Evolutionary conservation across 345 rosid species (phyloP), one percentile per base, ranked within the genome.

Genomic region (Abelmoschus esculentus): DNA sequence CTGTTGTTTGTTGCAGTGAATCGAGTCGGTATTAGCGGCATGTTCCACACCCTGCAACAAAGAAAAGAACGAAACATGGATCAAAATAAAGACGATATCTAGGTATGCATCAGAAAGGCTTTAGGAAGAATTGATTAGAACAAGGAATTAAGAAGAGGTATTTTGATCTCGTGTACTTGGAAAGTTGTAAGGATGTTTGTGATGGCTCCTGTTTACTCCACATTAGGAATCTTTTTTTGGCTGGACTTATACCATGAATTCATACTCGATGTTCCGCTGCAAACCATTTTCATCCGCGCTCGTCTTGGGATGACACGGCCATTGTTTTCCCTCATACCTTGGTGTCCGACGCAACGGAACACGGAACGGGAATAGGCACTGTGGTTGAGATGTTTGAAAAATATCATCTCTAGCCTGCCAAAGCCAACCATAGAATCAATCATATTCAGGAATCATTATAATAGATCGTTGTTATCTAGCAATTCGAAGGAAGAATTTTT

Each of bases 241-340:
- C 76, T 15, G 89, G 76, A 40, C 69, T 89, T 90, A 69, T 83
- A 87, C 71, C 77, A 90, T 54, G 77, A 71, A 61, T 87, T 87
- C 97, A 87, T 89, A 89, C 32, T 85, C 82, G 42, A 80, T 82
- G 61, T 90, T 90, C 65, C 85, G 82, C 73, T 86, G 96, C 50
- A 88, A 70, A 42, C 76, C 84, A 28, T 73, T 84, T 3, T 76
- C 61, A 15, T 82, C 86, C 0, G 88, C 90, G 31, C 84, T 78
- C 6, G 78, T 0, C 72, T 76, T 81, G 0, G 92, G 69, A 11
- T 86, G 76, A 64, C 96, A 50, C 53, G 2, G 84, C 93, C 91
- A 83, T 50, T 32, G 60, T 49, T 55, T 19, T 19, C 59, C 31
- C 29, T 19, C 53, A 8, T 66, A 3, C 9, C 4, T 55, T 26